Percentiles rank a stretch among this genome's conserved stretches.
Conservation (phyloP, 371 early-diverging fungal species). For the Apophysomyces ossiformis region DNA sequence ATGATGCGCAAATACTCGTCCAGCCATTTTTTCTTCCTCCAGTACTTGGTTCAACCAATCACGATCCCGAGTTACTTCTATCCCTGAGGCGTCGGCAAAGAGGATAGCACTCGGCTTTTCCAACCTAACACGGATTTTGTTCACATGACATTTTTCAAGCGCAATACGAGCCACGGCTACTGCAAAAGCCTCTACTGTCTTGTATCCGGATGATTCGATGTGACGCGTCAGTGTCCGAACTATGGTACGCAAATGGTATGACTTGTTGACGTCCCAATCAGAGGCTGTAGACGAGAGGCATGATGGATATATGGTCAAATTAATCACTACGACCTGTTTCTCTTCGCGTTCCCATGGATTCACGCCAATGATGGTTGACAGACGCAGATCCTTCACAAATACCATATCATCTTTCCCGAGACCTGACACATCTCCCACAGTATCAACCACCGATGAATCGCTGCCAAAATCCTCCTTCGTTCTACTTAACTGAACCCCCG, state of each 20-base stretch:
- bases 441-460: constrained; percentile 18
- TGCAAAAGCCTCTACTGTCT: constrained; percentile 86
- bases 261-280: constrained; percentile 59
- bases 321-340: constrained; percentile 88
- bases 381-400: constrained; percentile 79
- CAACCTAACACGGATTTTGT: constrained; percentile 83
- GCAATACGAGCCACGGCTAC: constrained; percentile 74
- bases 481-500: constrained; percentile 87
- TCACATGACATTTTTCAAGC: constrained; percentile 81
- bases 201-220: constrained; percentile 76
- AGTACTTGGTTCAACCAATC: constrained; percentile 48
- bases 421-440: constrained; percentile 49
- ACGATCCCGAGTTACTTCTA: constrained; percentile 85
- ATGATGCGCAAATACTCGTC: constrained; percentile 35
- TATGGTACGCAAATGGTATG: constrained; percentile 85
- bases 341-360: constrained; percentile 96
- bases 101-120: constrained; percentile 93
- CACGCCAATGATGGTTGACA: constrained; percentile 91
- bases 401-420: constrained; percentile 57
- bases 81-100: constrained; percentile 90
- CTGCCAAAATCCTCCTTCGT: constrained; percentile 53
- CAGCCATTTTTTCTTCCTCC: constrained; percentile 38
- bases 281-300: constrained; percentile 46
- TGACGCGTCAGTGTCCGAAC: constrained; percentile 74
- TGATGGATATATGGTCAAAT: constrained; percentile 75